phyloP scores from a whole-genome alignment of 371 early-diverging fungal genomes.

The Mycotypha africana region DNA sequence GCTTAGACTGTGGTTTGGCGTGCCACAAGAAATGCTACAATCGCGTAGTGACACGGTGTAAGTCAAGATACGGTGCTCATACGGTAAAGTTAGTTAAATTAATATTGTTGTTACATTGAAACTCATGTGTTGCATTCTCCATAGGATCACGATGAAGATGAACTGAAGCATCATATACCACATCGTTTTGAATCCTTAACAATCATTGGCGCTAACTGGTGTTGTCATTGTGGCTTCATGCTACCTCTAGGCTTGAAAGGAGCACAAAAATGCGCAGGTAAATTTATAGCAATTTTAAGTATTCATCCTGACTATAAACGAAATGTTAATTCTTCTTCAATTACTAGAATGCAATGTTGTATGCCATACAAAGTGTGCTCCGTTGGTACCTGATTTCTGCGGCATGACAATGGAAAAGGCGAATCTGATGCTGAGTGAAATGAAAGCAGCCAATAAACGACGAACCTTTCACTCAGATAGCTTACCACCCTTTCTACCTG shows the following conservation, averaged over 20 bases:
- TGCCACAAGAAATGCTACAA: conserved; percentile 90
- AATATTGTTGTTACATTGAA: too few relatives aligned
- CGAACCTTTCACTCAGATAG: conserved; percentile 17
- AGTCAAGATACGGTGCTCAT: conserved; percentile 55
- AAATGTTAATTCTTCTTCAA: background rate
- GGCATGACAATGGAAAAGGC: conserved; percentile 86
- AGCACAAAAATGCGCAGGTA: conserved; percentile 52
- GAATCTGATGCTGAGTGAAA: conserved; percentile 71
- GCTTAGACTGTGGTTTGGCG: conserved; percentile 82
- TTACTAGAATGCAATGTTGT: conserved; percentile 69
- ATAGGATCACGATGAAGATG: conserved; percentile 52
- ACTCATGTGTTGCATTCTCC: background rate
- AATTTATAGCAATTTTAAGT: too few relatives aligned
- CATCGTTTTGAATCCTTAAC: conserved; percentile 82
- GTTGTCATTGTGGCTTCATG: conserved; percentile 95
- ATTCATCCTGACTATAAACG: too few relatives aligned
- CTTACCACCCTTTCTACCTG: too few relatives aligned
- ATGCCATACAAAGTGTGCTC: conserved; percentile 84
- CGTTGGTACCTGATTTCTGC: conserved; percentile 89
- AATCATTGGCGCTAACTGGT: conserved; percentile 82
- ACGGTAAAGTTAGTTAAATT: conserved; percentile 12
- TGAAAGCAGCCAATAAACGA: conserved; percentile 62
- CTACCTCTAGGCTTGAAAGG: conserved; percentile 74
- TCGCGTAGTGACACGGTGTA: conserved; percentile 85
- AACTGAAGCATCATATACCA: conserved; percentile 84